Conservation (phyloP, 1,139 yeast species). For the Hemisphaericaspora lyxosophila region DNA sequence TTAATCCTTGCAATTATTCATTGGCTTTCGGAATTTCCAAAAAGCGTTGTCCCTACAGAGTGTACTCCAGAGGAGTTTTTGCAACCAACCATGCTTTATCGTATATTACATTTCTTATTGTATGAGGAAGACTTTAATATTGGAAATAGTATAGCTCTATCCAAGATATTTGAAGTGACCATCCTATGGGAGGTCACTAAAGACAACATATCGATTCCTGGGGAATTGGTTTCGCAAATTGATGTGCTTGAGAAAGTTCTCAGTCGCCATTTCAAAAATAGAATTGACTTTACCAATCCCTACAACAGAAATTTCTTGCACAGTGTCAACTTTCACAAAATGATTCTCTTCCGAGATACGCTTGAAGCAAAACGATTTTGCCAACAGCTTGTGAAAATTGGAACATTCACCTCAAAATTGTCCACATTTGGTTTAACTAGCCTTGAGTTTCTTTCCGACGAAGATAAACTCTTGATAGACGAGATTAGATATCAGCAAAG, state of each 20-base stretch:
- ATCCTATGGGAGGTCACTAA: too few relatives aligned
- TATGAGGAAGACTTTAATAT: slow-evolving; percentile 17
- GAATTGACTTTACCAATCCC: slow-evolving; percentile 2
- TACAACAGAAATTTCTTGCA: slow-evolving; percentile 1
- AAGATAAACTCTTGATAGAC: slow-evolving; percentile 17
- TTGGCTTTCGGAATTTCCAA: slow-evolving; percentile 28
- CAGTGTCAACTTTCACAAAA: slow-evolving; percentile 13
- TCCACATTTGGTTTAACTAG: slow-evolving; percentile 22
- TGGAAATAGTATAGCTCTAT: slow-evolving; percentile 4
- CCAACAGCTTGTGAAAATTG: slow-evolving; percentile 20
- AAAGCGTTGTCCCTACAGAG: slow-evolving; percentile 16
- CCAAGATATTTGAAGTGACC: slow-evolving; percentile 4
- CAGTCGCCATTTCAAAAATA: slow-evolving; percentile 14
- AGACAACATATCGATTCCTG: background rate
- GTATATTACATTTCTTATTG: slow-evolving; percentile 16
- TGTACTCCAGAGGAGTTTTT: slow-evolving; percentile 14
- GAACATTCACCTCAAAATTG: slow-evolving; percentile 21
- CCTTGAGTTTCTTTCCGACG: slow-evolving; percentile 18
- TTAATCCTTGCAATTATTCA: slow-evolving; percentile 16
- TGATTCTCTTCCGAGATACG: slow-evolving; percentile 18
- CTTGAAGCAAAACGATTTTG: slow-evolving; percentile 18
- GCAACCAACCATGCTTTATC: slow-evolving; percentile 17
- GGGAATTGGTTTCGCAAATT: slow-evolving; percentile 11
- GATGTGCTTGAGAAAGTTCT: slow-evolving; percentile 14
- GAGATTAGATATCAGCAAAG: slow-evolving; percentile 9